Evolutionary conservation across 805 yeast genomes (phyloP), one percentile per base, ranked within the genome.

Genomic region (Monosporozyma aerobia): DNA sequence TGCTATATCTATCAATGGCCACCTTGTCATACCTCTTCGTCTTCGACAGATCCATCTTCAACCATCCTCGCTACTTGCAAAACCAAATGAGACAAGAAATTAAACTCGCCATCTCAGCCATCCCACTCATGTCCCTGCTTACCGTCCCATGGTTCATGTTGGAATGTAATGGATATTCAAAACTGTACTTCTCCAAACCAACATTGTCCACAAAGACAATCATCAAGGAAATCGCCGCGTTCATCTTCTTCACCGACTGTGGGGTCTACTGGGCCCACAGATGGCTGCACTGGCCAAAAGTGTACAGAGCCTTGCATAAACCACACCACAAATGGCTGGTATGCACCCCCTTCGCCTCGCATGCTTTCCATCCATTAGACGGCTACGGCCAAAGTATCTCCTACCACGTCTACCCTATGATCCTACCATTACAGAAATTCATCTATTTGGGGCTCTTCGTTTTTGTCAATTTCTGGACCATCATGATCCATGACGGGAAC

Each of bases 301-400:
- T 94, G 43, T 94, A 94, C 80, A 90, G 85, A 74, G 69, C 63
- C 27, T 74, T 94, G 56, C 99, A 94, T 75, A 94, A 94, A 74
- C 97, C 97, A 11, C 99, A 94, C 71, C 99, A 94, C 78, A 94
- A 94, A 73, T 94, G 99, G 99, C 82, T 94, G 60, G 97, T 94
- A 43, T 92, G 98, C 56, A 92, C 99, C 9, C 99, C 99, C 45
- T 94, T 85, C 73, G 99, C 99, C 0, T 88, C 96, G 8, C 97
- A 90, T 66, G 97, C 98, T 27, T 94, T 94, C 89, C 96, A 94
- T 71, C 98, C 99, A 13, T 86, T 94, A 51, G 99, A 94, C 63
- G 99, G 99, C 41, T 94, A 87, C 74, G 74, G 81, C 54, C 99
- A 94, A 75, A 85, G 95, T 39, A 67, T 94, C 58, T 97, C 99